Conservation (phyloP, 2,329 filamentous ascomycete genomes). For the Colletotrichum graminicola region DNA sequence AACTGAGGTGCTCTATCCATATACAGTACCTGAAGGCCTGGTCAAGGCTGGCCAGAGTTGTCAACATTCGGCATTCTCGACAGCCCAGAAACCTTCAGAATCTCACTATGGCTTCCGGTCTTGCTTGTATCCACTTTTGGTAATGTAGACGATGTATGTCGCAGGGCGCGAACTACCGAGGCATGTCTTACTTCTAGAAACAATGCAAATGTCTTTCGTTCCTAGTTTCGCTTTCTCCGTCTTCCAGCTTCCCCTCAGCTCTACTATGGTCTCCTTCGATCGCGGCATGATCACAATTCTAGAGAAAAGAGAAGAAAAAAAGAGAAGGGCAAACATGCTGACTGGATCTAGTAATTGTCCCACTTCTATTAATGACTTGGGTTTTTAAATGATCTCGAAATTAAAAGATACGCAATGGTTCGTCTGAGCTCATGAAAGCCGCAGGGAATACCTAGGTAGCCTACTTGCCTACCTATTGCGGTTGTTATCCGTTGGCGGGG, state of each 20-base stretch:
- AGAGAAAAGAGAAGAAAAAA: background rate
- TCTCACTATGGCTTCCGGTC: background rate
- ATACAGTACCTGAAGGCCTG: background rate
- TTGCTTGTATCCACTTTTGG: background rate
- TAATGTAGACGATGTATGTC: background rate
- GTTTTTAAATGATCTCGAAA: background rate
- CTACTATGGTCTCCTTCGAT: background rate
- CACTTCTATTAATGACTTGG: background rate
- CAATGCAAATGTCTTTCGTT: too few species aligned
- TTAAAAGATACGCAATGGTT: background rate
- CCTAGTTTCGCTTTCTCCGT: too few species aligned
- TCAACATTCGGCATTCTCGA: background rate
- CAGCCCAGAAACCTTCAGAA: background rate
- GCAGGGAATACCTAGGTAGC: background rate
- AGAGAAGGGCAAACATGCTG: background rate
- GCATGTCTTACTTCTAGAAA: background rate
- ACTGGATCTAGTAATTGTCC: background rate
- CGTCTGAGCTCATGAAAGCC: background rate
- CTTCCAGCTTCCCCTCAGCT: too few species aligned
- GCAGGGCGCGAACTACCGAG: background rate
- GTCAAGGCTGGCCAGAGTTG: background rate
- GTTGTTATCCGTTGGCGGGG: slow-evolving; percentile 24
- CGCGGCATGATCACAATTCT: background rate
- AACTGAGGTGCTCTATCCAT: too few species aligned
- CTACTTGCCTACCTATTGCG: background rate